Evolutionary conservation across 192 early-diverging fungal species (phyloP).

Genomic region (Cetraspora pellucida): DNA sequence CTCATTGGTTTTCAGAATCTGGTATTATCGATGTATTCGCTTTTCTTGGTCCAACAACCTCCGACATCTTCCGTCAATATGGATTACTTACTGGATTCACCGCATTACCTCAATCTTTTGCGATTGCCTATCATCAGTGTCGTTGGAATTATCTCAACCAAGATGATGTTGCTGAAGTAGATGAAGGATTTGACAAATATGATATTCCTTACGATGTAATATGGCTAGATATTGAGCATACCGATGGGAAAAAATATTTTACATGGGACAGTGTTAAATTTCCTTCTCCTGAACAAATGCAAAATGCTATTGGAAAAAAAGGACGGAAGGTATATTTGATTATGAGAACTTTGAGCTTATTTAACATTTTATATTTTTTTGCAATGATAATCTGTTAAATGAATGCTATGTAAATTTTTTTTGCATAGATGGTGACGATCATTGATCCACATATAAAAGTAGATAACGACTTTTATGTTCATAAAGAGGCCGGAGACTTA

Average conservation of each 20-base stretch:
- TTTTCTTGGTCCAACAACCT: slow-evolving; percentile 70
- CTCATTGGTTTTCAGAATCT: slow-evolving; percentile 95
- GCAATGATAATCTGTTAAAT: background rate
- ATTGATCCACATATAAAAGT: slow-evolving; percentile 97
- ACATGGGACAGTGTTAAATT: slow-evolving; percentile 97
- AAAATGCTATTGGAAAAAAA: slow-evolving; percentile 66
- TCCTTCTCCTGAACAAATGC: slow-evolving; percentile 84
- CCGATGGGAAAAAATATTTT: slow-evolving; percentile 97
- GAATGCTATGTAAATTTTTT: slow-evolving; percentile 14
- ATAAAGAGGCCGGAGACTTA: slow-evolving; percentile 72
- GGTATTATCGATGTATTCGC: slow-evolving; percentile 89
- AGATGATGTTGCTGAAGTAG: slow-evolving; percentile 83
- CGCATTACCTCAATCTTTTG: slow-evolving; percentile 83
- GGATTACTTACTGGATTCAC: slow-evolving; percentile 78
- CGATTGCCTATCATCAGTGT: slow-evolving; percentile 94
- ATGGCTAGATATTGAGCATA: slow-evolving; percentile 99
- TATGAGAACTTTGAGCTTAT: background rate
- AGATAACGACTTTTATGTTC: slow-evolving; percentile 74
- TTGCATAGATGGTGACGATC: slow-evolving; percentile 84
- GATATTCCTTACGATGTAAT: slow-evolving; percentile 97
- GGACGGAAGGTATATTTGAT: slow-evolving; percentile 70
- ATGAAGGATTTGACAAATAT: slow-evolving; percentile 84
- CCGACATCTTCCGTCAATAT: slow-evolving; percentile 74
- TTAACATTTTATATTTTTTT: too few relatives aligned
- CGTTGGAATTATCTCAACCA: slow-evolving; percentile 98